Evolutionary conservation across 495 filamentous ascomycete genomes (phyloP).

Genomic region (Hyphodiscus hymeniophilus): DNA sequence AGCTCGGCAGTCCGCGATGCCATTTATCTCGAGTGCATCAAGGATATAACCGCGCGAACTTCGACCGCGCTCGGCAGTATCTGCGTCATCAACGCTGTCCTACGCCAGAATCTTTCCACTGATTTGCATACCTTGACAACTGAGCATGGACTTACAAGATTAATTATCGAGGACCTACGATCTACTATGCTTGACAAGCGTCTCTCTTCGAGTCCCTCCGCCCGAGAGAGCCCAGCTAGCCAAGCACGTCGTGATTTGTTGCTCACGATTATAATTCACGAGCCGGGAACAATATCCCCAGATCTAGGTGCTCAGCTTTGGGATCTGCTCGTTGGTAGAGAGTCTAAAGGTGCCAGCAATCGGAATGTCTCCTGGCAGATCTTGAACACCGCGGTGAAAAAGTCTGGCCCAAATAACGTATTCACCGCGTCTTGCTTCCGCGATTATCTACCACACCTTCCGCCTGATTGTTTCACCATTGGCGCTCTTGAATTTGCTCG

Average conservation of each 20-base stretch:
- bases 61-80: constrained; percentile 59
- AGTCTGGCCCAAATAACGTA: constrained; percentile 39
- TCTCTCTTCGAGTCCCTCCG: constrained; percentile 28
- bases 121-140: constrained; percentile 31
- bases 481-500: constrained; percentile 62
- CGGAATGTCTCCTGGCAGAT: constrained; percentile 59
- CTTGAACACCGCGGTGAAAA: constrained; percentile 43
- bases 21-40: constrained; percentile 49
- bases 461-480: constrained; percentile 54
- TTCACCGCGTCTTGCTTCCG: constrained; percentile 61
- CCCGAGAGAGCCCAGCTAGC: constrained; percentile 30
- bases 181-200: constrained; percentile 22
- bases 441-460: constrained; percentile 55
- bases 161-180: constrained; percentile 43
- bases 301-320: constrained; percentile 58
- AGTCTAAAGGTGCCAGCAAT: constrained; percentile 44
- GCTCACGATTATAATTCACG: constrained; percentile 44
- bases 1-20: constrained; percentile 37
- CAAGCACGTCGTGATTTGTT: constrained; percentile 52
- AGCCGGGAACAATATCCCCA: constrained; percentile 49
- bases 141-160: constrained; percentile 34
- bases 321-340: constrained; percentile 56
- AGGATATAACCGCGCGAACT: constrained; percentile 49
- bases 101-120: constrained; percentile 29
- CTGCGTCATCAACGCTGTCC: constrained; percentile 54